Base-by-base conservation (phyloP, 176 grass and related monocot genomes). In the Oryza glumipatula region DNA sequence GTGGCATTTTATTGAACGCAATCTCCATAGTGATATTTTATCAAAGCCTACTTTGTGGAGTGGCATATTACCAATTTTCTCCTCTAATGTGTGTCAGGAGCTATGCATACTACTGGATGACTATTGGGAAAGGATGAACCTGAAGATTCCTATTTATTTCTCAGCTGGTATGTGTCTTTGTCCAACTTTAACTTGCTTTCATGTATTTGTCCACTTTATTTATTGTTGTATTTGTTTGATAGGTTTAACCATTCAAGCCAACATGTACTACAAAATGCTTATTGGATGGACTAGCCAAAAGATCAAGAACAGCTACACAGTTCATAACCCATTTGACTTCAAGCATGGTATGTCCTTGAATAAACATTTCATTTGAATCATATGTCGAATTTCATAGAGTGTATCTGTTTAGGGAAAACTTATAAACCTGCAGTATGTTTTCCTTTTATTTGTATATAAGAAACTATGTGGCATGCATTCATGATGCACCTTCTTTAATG, bases 271-370 rank as follows among this genome's bases (percentile, higher is more conserved):
- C 84, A 95, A 95, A 82, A 95, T 94, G 93, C 88, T 98, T 73
- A 95, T 95, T 92, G 96, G 96, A 73, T 98, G 96, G 93, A 95
- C 96, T 70, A 98, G 96, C 81, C 91, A 98, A 89, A 98, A 95
- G 77, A 98, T 98, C 76, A 95, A 98, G 86, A 86, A 95, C 43
- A 95, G 83, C 87, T 95, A 88, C 54, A 84, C 86, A 79, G 69
- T 92, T 58, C 93, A 78, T 58, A 98, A 98, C 65, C 86, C 96
- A 83, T 98, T 95, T 81, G 91, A 98, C 83, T 98, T 95, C 83
- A 98, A 98, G 81, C 93, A 98, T 88, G 93, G 91, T 98, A 89
- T 23, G 73, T 79, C 71, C 76, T 84, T 70, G 12, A 68, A 76
- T 80, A 73, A 22, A 14, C 23, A 66, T 28, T 45, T 82, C 22